Base-by-base conservation (phyloP, 2,329 filamentous ascomycete genomes). In the Phialophora verrucosa region DNA sequence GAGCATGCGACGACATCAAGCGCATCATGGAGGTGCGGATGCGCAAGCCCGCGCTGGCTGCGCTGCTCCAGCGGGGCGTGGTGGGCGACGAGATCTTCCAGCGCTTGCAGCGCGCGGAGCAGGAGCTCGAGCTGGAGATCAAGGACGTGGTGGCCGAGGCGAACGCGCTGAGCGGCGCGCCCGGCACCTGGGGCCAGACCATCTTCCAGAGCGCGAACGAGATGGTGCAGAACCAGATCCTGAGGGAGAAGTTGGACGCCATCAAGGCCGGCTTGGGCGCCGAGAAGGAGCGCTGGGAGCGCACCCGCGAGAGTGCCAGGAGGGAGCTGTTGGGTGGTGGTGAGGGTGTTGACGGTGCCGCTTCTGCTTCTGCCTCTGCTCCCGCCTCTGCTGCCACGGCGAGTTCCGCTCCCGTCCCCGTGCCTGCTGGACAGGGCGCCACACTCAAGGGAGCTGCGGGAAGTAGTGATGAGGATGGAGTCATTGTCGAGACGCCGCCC, bases 201-300 rank as follows among this genome's bases (percentile, higher is more conserved):
- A 98, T 99, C 78, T 99, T 99, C 86, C 95, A 99, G 79, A 93
- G 91, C 54, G 95, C 95, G 63, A 96, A 96, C 79, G 95, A 99
- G 80, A 97, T 99, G 80, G 88, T 91, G 66, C 90, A 92, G 75
- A 97, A 97, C 81, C 86, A 87, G 50, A 81, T 88, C 55, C 85
- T 97, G 75, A 91, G 92, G 71, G 84, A 89, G 71, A 87, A 89
- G 58, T 84, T 97, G 23, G 86, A 89, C 55, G 90, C 93, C 69
- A 88, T 97, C 65, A 88, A 93, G 73, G 81, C 83, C 31, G 90
- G 91, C 74, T 83, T 88, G 1, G 84, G 86, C 10, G 82, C 87
- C 49, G 95, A 98, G 81, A 91, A 91, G 81, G 85, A 90, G 75
- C 97, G 93, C 92, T 99, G 95, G 95, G 91, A 92, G 54, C 85